Base-by-base conservation (phyloP, 768 basidiomycete genomes). In the Calocybe indica region DNA sequence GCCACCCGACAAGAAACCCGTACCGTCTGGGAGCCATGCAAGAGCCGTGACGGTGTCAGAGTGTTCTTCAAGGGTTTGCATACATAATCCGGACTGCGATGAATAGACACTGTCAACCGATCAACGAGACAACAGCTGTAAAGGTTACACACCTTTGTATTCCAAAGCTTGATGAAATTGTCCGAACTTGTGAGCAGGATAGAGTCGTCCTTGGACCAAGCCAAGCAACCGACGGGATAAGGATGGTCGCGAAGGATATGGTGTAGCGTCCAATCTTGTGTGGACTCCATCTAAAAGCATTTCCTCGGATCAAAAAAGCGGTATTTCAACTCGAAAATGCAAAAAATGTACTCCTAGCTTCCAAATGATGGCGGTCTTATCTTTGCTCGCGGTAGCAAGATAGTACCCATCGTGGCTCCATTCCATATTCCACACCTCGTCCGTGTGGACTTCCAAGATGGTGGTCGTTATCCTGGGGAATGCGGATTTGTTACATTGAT, bases 341-440 rank as follows among this genome's bases (percentile, higher is more conserved):
- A 48, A 43, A 48, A 43, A 47, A 68, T 87, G 58, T 65, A 91
- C 94, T 69, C 79, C 80, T 46, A 92, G 74, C 40, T 75, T 75
- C 94, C 94, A 98, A 43, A 98, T 86, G 47, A 96, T 88, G 6
- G 88, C 92, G 5, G 78, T 75, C 68, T 79, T 82, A 66, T 98
- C 95, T 63, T 80, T 89, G 47, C 93, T 87, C 34, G 87, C 88
- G 54, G 84, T 93, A 30, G 94, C 96, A 43, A 99, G 72, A 57
- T 77, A 83, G 42, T 67, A 65, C 2, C 96, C 96, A 61, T 85
- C 83, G 56, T 89, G 90, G 65, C 92, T 95, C 94, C 94, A 99
- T 61, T 86, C 87, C 50, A 98, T 66, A 60, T 88, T 83, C 94
- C 95, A 98, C 37, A 99, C 93, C 62, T 99, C 92, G 60, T 98